Conservation (phyloP, 1,284 basidiomycete species). For the Cutaneotrichosporon sp. region DNA sequence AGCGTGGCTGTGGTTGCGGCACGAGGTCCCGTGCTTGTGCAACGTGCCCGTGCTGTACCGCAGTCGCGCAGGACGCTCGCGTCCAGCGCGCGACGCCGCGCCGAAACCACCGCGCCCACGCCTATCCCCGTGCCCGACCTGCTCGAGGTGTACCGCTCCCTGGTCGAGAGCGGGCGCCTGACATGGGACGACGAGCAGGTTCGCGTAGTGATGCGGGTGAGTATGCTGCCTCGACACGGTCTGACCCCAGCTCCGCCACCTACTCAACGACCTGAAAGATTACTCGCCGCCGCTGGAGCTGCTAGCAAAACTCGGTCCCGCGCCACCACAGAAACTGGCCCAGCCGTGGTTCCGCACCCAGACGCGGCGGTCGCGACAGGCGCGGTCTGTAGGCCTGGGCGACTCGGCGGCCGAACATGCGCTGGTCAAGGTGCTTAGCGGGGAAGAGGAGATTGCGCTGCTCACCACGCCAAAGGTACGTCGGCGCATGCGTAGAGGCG, state of each 20-base stretch:
- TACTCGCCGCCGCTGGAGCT: constrained; percentile 46
- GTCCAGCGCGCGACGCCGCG: no score
- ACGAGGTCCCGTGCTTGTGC: no score
- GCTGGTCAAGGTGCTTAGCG: constrained; percentile 55
- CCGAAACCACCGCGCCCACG: no score
- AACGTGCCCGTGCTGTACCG: no score
- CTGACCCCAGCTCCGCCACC: constrained; percentile 37
- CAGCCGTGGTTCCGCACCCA: constrained; percentile 2
- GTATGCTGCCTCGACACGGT: constrained; percentile 19
- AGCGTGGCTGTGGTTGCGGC: no score
- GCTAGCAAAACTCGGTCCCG: constrained; percentile 34
- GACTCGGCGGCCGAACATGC: constrained; percentile 22
- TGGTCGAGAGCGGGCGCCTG: constrained; percentile 55
- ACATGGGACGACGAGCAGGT: constrained; percentile 63
- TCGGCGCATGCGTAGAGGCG: no score
- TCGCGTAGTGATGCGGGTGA: constrained; percentile 59
- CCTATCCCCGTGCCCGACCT: constrained; percentile 41
- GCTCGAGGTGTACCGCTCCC: constrained; percentile 52
- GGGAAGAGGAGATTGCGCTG: constrained; percentile 58
- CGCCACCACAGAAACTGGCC: constrained; percentile 24
- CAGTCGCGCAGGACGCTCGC: no score
- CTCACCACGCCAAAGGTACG: constrained; percentile 58
- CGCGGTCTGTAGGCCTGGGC: not conserved
- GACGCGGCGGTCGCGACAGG: not conserved
- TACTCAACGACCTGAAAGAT: constrained; percentile 32